Conservation (phyloP, 2,329 filamentous ascomycete species). For the Rutstroemia sp. region DNA sequence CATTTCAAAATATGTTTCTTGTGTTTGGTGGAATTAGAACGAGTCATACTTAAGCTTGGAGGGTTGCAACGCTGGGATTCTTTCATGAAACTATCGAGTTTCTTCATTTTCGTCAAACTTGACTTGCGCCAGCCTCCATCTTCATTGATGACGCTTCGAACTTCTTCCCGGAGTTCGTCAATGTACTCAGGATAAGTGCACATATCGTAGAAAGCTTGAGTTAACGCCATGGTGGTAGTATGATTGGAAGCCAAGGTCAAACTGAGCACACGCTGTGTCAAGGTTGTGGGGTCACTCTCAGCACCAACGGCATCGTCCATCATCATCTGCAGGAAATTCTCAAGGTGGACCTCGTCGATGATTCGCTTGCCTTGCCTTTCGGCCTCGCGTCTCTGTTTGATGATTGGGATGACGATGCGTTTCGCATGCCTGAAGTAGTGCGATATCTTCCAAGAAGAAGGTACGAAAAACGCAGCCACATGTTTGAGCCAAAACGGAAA, state of each 20-base stretch:
- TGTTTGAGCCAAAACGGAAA: background rate
- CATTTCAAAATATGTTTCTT: background rate
- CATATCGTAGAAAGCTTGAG: constrained; percentile 23
- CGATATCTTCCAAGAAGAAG: background rate
- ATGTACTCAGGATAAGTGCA: constrained; percentile 11
- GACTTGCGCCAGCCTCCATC: constrained; percentile 1
- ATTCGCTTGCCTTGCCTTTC: background rate
- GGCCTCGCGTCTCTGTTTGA: background rate
- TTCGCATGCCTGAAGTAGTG: background rate
- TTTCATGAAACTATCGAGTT: constrained; percentile 34
- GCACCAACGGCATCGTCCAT: background rate
- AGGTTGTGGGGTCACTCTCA: background rate
- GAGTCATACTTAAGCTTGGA: constrained; percentile 16
- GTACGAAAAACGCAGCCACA: background rate
- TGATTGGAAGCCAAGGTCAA: constrained; percentile 10
- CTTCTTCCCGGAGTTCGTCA: constrained; percentile 26
- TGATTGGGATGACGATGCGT: background rate
- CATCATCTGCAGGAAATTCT: background rate
- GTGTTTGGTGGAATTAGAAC: background rate
- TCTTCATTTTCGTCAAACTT: constrained; percentile 4
- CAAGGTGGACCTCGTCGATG: background rate
- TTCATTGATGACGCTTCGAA: background rate
- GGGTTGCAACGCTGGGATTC: constrained; percentile 32
- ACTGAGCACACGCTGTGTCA: background rate
- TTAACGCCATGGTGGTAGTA: constrained; percentile 22